Conservation (phyloP, 176 grass and related monocot genomes). For the Triticum aestivum region DNA sequence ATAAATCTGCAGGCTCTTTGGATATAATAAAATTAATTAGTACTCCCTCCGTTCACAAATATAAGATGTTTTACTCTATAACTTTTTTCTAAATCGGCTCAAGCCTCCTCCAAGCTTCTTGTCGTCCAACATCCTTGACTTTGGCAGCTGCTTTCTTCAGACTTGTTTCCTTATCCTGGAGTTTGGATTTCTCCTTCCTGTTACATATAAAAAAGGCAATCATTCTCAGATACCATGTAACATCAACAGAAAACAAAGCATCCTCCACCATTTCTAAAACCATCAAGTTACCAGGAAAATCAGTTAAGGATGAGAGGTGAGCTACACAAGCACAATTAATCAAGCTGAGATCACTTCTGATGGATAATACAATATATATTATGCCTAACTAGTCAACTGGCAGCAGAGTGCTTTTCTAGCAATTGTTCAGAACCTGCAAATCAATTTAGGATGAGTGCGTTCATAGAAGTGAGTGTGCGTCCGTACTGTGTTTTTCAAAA, state of each 20-base stretch:
- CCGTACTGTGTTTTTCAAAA: no score
- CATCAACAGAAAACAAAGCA: neutral
- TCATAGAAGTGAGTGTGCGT: no score
- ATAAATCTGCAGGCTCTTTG: no score
- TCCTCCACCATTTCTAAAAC: neutral
- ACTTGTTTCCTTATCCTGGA: conserved; percentile 85
- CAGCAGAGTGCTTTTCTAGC: neutral
- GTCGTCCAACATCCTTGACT: no score
- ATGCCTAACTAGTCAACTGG: neutral
- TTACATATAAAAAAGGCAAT: neutral
- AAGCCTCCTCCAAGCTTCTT: no score
- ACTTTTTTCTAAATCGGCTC: neutral
- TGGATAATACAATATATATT: neutral
- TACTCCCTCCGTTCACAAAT: no score
- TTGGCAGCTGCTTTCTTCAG: conserved; percentile 92
- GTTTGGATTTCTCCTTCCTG: conserved; percentile 84
- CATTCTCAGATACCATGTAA: neutral
- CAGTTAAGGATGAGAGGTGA: neutral
- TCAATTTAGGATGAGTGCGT: no score
- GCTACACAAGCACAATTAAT: neutral
- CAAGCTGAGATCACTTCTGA: neutral
- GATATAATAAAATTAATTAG: no score
- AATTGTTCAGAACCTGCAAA: conserved; percentile 10
- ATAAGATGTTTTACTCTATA: no score
- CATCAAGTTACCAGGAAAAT: conserved; percentile 11